These are phyloP conservation scores for Suillus clintonianus DNA, from an alignment of 768 basidiomycete species.

Conservation along the genomic window DNA sequence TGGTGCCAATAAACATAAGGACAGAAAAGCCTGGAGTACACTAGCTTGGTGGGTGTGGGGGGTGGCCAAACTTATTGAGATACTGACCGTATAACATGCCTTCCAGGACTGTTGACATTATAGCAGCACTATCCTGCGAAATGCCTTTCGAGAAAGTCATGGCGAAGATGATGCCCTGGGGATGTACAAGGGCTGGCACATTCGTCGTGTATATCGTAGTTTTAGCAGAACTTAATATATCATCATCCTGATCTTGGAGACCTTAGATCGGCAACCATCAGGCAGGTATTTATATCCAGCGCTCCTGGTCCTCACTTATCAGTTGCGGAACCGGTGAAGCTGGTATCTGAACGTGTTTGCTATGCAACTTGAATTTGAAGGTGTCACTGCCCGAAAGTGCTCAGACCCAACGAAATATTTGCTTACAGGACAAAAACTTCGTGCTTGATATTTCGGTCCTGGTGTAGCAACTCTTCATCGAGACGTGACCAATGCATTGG, in stretches of 20 bases:
- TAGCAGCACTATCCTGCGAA: constrained; percentile 11
- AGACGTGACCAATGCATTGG: not conserved
- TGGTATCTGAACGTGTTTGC: not conserved
- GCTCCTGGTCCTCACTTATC: not conserved
- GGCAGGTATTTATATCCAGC: not conserved
- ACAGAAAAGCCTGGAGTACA: constrained; percentile 31
- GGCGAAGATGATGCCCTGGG: not conserved
- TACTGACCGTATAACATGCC: constrained; percentile 18
- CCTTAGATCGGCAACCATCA: not conserved
- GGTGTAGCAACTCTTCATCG: not conserved
- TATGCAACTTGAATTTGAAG: not conserved
- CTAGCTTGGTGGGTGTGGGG: not conserved
- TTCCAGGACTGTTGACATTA: constrained; percentile 20
- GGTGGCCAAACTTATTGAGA: not conserved
- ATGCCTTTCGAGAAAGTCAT: not conserved
- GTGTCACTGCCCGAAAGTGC: not conserved
- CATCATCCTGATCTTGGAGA: not conserved
- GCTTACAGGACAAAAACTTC: not conserved
- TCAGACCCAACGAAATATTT: not conserved
- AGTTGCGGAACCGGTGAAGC: not conserved
- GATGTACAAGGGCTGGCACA: not conserved
- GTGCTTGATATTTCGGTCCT: not conserved
- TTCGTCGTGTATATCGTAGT: not conserved
- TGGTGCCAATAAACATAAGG: constrained; percentile 32
- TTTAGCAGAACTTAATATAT: not conserved